Evolutionary conservation across 1,139 yeast genomes (phyloP).

Genomic region (Magnusiomyces tetraspermus): DNA sequence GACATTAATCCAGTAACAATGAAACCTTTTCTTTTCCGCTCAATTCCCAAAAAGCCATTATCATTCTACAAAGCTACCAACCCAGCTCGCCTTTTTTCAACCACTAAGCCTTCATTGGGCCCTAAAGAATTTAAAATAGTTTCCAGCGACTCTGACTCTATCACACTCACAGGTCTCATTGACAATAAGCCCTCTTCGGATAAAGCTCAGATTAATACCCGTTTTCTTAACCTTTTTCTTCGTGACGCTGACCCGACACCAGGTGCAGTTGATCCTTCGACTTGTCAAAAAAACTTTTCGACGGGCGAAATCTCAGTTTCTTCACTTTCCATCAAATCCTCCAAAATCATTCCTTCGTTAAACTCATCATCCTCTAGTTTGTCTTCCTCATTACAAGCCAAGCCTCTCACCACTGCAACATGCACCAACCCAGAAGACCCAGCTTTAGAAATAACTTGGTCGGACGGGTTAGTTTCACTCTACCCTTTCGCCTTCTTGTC

Average conservation of each 20-base stretch:
- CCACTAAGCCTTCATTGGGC: too few species aligned
- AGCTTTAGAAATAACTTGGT: slow-evolving; percentile 45
- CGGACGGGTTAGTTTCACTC: slow-evolving; percentile 41
- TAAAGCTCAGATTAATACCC: slow-evolving; percentile 23
- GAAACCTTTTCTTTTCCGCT: too few species aligned
- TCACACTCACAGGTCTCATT: slow-evolving; percentile 1
- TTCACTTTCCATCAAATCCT: slow-evolving; percentile 23
- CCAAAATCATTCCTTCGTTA: slow-evolving; percentile 23
- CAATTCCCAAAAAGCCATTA: too few species aligned
- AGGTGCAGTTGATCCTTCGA: slow-evolving; percentile 43
- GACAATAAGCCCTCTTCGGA: slow-evolving; percentile 12
- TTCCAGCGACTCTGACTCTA: background rate
- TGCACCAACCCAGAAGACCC: slow-evolving; percentile 25
- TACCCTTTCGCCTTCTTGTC: slow-evolving; percentile 44
- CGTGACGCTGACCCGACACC: slow-evolving; percentile 52
- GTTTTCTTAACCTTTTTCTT: slow-evolving; percentile 48
- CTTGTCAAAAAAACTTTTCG: slow-evolving; percentile 59
- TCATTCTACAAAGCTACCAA: too few species aligned
- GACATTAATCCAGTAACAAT: too few species aligned
- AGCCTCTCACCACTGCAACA: background rate
- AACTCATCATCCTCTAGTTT: background rate
- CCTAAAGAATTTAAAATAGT: background rate
- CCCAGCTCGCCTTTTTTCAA: too few species aligned
- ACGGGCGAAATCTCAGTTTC: slow-evolving; percentile 42
- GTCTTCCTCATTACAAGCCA: background rate